phyloP scores from a whole-genome alignment of 257 asterid species.

The Solanum tacnaense region DNA sequence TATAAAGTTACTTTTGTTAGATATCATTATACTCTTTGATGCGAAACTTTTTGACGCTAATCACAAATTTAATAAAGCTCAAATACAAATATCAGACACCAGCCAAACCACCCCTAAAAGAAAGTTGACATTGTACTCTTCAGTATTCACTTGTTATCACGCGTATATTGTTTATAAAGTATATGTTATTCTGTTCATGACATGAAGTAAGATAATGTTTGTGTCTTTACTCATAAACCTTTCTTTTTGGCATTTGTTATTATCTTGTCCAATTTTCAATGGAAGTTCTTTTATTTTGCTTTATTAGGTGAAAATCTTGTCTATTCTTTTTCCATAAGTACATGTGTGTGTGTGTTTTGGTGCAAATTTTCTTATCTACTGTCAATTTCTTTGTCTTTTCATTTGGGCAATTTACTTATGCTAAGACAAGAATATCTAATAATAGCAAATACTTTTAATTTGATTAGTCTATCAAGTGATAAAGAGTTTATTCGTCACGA shows the following conservation, averaged over 20 bases:
- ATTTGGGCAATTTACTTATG: neutral
- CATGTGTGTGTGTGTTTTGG: neutral
- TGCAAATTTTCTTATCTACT: neutral
- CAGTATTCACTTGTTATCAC: neutral
- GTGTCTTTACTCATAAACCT: neutral
- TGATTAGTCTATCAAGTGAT: neutral
- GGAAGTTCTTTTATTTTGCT: slow-evolving; percentile 32
- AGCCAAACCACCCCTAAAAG: neutral
- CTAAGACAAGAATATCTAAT: neutral
- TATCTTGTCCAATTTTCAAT: slow-evolving; percentile 11
- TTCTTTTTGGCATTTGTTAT: neutral
- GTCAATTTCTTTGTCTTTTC: neutral
- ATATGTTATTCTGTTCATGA: neutral
- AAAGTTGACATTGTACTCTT: neutral
- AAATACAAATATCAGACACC: neutral
- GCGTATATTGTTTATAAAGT: neutral
- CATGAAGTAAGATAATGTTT: neutral
- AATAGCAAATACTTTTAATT: neutral
- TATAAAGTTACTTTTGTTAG: neutral
- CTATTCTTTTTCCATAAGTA: slow-evolving; percentile 2
- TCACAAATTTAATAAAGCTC: neutral
- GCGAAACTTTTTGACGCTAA: neutral
- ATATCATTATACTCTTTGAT: neutral
- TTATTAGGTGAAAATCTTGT: slow-evolving; percentile 39
- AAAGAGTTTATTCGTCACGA: neutral